These are phyloP conservation scores for Auriscalpium orientale DNA, from an alignment of 768 basidiomycete species.

Conservation along the genomic window DNA sequence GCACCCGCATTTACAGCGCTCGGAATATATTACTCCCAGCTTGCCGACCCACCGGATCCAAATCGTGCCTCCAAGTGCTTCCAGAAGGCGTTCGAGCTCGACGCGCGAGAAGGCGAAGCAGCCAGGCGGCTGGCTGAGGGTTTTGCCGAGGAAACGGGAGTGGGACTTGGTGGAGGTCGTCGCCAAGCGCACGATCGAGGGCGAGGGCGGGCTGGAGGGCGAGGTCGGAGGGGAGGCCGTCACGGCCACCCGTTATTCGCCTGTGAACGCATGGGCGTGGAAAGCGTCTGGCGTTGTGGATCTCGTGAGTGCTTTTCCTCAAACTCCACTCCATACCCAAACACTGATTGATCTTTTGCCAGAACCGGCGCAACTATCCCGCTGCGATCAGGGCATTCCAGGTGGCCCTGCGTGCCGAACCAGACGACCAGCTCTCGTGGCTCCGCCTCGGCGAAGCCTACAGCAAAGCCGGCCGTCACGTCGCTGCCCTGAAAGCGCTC, in stretches of 20 bases:
- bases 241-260: constrained; percentile 45
- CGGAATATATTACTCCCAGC: constrained; percentile 80
- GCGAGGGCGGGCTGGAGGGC: constrained; percentile 70
- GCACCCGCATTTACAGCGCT: constrained; percentile 93
- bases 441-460: constrained; percentile 89
- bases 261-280: constrained; percentile 95
- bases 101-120: constrained; percentile 80
- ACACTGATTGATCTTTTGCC: constrained; percentile 3
- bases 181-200: constrained; percentile 87
- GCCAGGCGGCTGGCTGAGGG: constrained; percentile 78
- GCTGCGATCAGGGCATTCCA: constrained; percentile 81
- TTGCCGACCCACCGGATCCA: constrained; percentile 64
- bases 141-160: constrained; percentile 89
- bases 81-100: constrained; percentile 96
- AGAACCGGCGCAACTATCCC: constrained; percentile 64
- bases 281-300: constrained; percentile 91
- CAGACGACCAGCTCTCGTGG: constrained; percentile 80
- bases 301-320: constrained; percentile 45
- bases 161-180: constrained; percentile 96
- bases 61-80: constrained; percentile 90
- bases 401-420: constrained; percentile 72
- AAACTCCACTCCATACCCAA: background rate
- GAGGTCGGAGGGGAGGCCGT: constrained; percentile 19
- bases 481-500: constrained; percentile 85
- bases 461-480: constrained; percentile 77